Percentiles rank a stretch among this genome's conserved stretches.
phyloP scores from a whole-genome alignment of 306 rosid species.

The Alnus glutinosa region DNA sequence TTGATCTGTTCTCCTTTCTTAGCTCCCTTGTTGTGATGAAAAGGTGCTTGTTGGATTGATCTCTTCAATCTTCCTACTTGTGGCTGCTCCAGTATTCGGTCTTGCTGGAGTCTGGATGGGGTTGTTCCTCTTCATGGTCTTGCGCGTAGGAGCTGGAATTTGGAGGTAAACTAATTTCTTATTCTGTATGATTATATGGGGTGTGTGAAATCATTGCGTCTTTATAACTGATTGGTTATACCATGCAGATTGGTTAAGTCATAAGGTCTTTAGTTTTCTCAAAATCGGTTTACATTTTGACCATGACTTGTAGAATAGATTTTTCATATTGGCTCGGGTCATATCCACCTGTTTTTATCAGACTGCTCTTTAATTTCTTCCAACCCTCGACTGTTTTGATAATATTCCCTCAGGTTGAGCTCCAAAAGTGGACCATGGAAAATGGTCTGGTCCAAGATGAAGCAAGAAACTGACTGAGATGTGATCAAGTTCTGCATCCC shows the following conservation, averaged over 20 bases:
- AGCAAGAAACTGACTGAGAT: slow-evolving; percentile 45
- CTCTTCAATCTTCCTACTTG: slow-evolving; percentile 66
- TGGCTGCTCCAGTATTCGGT: slow-evolving; percentile 71
- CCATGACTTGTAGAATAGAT: background rate
- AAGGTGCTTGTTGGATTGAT: slow-evolving; percentile 65
- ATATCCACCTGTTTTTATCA: background rate
- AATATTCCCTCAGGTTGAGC: slow-evolving; percentile 54
- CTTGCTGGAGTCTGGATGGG: slow-evolving; percentile 93
- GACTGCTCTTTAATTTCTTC: background rate
- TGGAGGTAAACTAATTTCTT: slow-evolving; percentile 63
- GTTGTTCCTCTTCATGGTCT: slow-evolving; percentile 82
- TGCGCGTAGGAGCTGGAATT: slow-evolving; percentile 77
- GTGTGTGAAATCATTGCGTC: background rate
- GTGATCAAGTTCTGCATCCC: slow-evolving; percentile 11
- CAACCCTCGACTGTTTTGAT: background rate
- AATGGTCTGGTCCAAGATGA: slow-evolving; percentile 52
- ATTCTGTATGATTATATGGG: background rate
- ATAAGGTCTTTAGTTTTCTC: background rate
- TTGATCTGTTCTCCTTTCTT: slow-evolving; percentile 12
- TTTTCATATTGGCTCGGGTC: background rate
- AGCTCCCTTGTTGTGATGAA: slow-evolving; percentile 25
- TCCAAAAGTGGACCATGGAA: slow-evolving; percentile 84
- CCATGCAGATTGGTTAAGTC: background rate
- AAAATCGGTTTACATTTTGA: background rate
- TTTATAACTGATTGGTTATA: background rate